Base-by-base conservation (phyloP, 306 rosid species). In the Rubus parviflorus region DNA sequence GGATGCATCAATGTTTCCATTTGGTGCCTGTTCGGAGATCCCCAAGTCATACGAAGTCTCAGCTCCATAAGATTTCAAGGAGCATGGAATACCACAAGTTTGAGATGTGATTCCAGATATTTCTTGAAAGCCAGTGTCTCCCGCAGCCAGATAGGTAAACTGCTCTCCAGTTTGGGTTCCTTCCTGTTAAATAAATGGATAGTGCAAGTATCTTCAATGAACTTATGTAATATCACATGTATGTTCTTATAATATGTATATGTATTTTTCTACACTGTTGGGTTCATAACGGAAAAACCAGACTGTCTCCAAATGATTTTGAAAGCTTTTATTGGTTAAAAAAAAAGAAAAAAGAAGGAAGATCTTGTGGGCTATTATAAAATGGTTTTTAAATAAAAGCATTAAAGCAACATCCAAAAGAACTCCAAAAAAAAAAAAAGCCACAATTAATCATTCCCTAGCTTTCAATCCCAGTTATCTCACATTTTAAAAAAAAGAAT, bases 131-230 rank as follows among this genome's bases (percentile, higher is more conserved):
- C 85, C 89, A 58, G 81, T 14, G 17, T 89, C 90, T 74, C 72
- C 84, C 25, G 88, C 11, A 54, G 90, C 58, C 78, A 88, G 66
- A 81, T 80, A 90, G 84, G 85, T 75, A 71, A 77, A 85, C 38
- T 79, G 93, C 68, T 88, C 98, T 68, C 88, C 88, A 37, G 85
- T 83, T 77, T 86, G 93, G n/a, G 84, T 68, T 15, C 77, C 89
- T 74, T 90, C 98, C 98, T 94, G 77, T 72, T 41, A 71, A 48
- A 41, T 42, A 85, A 35, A 81, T 76, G 47, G 71, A 77, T 41
- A 70, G 70, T 22, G 72, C 86, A 25, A 88, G 70, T 58, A 81
- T n/a, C 47, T 6, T 75, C 45, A 74, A n/a, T 19, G 20, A 61
- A 61, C 10, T 10, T 12, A 61, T 35, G 70, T 46, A 46, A 15